Percentiles rank a stretch among this genome's conserved stretches.
Evolutionary conservation across 2,329 filamentous ascomycete genomes (phyloP).

Genomic region (Colletotrichum viniferum): DNA sequence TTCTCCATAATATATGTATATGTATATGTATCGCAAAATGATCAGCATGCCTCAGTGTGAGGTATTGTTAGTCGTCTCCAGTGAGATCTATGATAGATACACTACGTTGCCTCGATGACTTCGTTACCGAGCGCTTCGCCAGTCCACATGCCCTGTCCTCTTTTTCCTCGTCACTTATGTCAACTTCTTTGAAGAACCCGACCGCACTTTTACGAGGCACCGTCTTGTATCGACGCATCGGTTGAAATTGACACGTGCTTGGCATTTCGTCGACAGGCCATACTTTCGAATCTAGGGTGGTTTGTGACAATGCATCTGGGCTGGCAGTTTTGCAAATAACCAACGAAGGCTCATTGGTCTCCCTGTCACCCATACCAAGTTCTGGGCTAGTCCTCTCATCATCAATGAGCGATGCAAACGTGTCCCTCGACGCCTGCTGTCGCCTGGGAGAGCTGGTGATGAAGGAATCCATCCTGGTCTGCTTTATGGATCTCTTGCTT

Average conservation of each 20-base stretch:
- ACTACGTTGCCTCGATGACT: not conserved
- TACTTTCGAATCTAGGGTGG: not conserved
- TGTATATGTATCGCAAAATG: not conserved
- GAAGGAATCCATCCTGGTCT: constrained; percentile 26
- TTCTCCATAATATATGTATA: not conserved
- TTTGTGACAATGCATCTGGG: too few species aligned
- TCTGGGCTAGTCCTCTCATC: not conserved
- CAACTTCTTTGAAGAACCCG: constrained; percentile 44
- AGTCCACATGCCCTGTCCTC: not conserved
- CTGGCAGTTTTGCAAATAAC: not conserved
- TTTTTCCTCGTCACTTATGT: constrained; percentile 30
- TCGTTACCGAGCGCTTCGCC: not conserved
- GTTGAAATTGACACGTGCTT: not conserved
- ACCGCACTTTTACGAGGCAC: constrained; percentile 38
- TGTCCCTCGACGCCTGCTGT: not conserved
- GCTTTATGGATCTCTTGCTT: constrained; percentile 28
- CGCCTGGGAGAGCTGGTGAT: not conserved
- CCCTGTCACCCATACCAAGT: too few species aligned
- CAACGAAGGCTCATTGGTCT: not conserved
- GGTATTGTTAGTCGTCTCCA: not conserved
- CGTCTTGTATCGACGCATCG: constrained; percentile 26
- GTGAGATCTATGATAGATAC: constrained; percentile 23
- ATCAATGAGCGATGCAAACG: not conserved
- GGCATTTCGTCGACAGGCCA: constrained; percentile 9
- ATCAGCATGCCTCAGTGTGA: not conserved